phyloP scores from a whole-genome alignment of 495 filamentous ascomycete genomes.

The Staphylotrichum longicolle region DNA sequence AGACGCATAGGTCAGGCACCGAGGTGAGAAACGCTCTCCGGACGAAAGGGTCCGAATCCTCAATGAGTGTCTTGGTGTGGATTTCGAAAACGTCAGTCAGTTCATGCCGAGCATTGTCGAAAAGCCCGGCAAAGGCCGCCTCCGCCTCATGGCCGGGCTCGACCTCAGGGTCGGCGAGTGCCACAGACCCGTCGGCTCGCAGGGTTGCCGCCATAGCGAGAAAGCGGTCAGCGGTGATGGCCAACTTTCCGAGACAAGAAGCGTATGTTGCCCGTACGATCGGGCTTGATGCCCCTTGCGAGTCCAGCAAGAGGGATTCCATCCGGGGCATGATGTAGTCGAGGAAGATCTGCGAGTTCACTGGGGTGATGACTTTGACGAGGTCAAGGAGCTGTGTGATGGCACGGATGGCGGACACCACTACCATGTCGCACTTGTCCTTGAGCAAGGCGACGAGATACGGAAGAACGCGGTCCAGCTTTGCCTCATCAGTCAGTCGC shows the following conservation, averaged over 20 bases:
- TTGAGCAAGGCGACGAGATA: constrained; percentile 78
- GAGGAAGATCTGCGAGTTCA: constrained; percentile 92
- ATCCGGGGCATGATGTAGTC: constrained; percentile 91
- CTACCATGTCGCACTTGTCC: constrained; percentile 79
- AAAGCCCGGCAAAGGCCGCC: constrained; percentile 70
- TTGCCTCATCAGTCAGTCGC: constrained; percentile 90
- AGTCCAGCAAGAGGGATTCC: constrained; percentile 62
- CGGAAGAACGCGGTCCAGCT: constrained; percentile 89
- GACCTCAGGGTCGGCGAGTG: constrained; percentile 72
- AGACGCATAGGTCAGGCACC: constrained; percentile 87
- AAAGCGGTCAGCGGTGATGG: constrained; percentile 82
- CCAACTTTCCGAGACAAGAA: constrained; percentile 84
- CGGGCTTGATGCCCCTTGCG: constrained; percentile 58
- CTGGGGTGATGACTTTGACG: constrained; percentile 81
- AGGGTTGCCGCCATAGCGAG: constrained; percentile 88
- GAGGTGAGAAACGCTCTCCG: constrained; percentile 91
- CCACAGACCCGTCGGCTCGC: constrained; percentile 77
- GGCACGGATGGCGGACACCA: constrained; percentile 77
- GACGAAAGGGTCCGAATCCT: constrained; percentile 83
- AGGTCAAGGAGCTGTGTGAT: constrained; percentile 85
- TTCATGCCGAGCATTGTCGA: constrained; percentile 75
- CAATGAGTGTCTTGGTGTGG: constrained; percentile 85
- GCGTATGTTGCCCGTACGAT: constrained; percentile 87
- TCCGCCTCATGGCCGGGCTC: constrained; percentile 64
- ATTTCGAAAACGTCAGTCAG: constrained; percentile 76